These are phyloP conservation scores for Kodamaea sagamina DNA, from an alignment of 805 yeast genomes.

Conservation along the genomic window DNA sequence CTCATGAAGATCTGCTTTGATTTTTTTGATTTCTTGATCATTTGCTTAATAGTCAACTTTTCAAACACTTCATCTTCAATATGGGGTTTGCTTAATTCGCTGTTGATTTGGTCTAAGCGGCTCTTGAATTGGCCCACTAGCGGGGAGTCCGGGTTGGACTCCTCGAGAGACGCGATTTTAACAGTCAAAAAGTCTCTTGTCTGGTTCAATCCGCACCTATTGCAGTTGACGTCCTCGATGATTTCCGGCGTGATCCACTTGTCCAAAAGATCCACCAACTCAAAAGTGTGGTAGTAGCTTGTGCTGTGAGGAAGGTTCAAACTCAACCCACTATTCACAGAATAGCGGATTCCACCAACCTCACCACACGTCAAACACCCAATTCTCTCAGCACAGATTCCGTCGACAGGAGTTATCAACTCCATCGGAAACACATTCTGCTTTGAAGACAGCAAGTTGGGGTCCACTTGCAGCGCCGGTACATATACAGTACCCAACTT, in stretches of 20 bases:
- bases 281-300: conserved; percentile 33
- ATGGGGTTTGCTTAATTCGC: conserved; percentile 61
- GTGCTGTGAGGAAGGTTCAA: conserved; percentile 62
- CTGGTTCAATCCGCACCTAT: conserved; percentile 78
- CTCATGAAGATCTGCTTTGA: conserved; percentile 80
- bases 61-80: conserved; percentile 81
- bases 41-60: conserved; percentile 68
- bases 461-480: conserved; percentile 77
- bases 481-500: conserved; percentile 64
- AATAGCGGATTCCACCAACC: conserved; percentile 85
- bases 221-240: conserved; percentile 92
- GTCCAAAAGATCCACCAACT: conserved; percentile 53
- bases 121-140: conserved; percentile 29
- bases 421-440: conserved; percentile 51
- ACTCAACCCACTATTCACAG: conserved; percentile 73
- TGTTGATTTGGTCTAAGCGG: conserved; percentile 33
- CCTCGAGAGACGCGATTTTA: conserved; percentile 29
- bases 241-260: conserved; percentile 80
- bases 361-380: conserved; percentile 93
- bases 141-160: conserved; percentile 43
- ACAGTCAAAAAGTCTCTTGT: conserved; percentile 52
- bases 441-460: conserved; percentile 51
- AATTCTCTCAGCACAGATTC: conserved; percentile 81
- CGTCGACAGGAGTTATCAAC: conserved; percentile 88
- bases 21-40: conserved; percentile 74